Evolutionary conservation across 2,329 filamentous ascomycete species (phyloP).

Genomic region (Neophaeococcomyces aloes): DNA sequence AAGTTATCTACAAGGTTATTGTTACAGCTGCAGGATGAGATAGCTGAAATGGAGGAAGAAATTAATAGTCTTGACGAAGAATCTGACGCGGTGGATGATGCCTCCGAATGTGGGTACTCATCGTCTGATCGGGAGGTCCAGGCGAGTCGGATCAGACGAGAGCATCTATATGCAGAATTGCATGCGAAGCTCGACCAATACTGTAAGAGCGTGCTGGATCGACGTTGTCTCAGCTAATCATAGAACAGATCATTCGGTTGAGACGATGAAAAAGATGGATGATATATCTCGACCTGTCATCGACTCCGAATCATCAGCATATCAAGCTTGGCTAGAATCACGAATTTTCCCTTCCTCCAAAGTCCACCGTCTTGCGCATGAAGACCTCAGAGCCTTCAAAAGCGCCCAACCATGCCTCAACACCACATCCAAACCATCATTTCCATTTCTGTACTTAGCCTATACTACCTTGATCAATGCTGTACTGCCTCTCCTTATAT

Average conservation of each 20-base stretch:
- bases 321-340: slow-evolving; percentile 11
- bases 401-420: slow-evolving; percentile 10
- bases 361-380: background rate
- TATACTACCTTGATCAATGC: slow-evolving; percentile 31
- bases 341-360: background rate
- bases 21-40: slow-evolving; percentile 74
- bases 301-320: slow-evolving; percentile 11
- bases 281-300: slow-evolving; percentile 10
- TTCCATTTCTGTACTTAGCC: slow-evolving; percentile 37
- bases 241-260: slow-evolving; percentile 22
- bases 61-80: slow-evolving; percentile 54
- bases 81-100: slow-evolving; percentile 32
- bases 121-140: slow-evolving; percentile 10
- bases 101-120: slow-evolving; percentile 13
- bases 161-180: slow-evolving; percentile 24
- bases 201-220: slow-evolving; percentile 33
- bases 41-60: slow-evolving; percentile 69
- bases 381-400: slow-evolving; percentile 9
- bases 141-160: slow-evolving; percentile 5
- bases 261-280: slow-evolving; percentile 18
- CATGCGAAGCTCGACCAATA: slow-evolving; percentile 52
- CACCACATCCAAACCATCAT: slow-evolving; percentile 34
- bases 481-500: slow-evolving; percentile 17
- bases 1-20: slow-evolving; percentile 71
- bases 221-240: background rate